Base-by-base conservation (phyloP, 306 rosid species). In the Psophocarpus tetragonolobus region DNA sequence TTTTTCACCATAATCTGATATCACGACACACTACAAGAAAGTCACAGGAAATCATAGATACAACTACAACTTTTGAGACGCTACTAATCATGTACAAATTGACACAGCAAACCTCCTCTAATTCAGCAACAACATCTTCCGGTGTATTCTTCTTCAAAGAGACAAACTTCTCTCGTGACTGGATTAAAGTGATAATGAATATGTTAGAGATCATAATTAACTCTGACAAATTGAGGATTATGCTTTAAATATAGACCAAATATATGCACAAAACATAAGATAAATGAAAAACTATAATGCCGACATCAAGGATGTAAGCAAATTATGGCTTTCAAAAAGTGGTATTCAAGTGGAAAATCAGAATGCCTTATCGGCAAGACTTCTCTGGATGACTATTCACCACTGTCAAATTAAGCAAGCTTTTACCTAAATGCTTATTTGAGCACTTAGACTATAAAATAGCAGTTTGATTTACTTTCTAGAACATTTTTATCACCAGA, bases 151-250 rank as follows among this genome's bases (percentile, higher is more conserved):
- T 95, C 96, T 92, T 95, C 79, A 92, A 85, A 42, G 96, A 95
- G 35, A 91, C 93, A 87, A 91, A 92, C 82, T 91, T 95, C 71
- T 95, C 97, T 11, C 99, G 89, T 71, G 99, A 89, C 99, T 95
- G 79, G 41, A 83, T 54, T 64, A 61, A 39, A 62, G 38, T 75
- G 79, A 58, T 60, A 47, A 84, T 42, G 73, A 18, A 58, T 33
- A 41, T 23, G 54, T 85, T 39, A 74, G 82, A 50, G 79, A 58
- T 50, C 33, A 75, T 12, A 42, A 74, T 33, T 74, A 44, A 51
- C 29, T 12, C 33, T 24, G 13, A 26, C 67, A 47, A 82, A 70
- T 18, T 62, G 24, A 18, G 32, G 75, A 78, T 74, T 18, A 45
- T 29, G 47, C 21, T 75, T 66, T 61, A 83, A 80, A 65, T 27